Conservation (phyloP, 169 alveolate species). For the Plasmodium coatneyi region DNA sequence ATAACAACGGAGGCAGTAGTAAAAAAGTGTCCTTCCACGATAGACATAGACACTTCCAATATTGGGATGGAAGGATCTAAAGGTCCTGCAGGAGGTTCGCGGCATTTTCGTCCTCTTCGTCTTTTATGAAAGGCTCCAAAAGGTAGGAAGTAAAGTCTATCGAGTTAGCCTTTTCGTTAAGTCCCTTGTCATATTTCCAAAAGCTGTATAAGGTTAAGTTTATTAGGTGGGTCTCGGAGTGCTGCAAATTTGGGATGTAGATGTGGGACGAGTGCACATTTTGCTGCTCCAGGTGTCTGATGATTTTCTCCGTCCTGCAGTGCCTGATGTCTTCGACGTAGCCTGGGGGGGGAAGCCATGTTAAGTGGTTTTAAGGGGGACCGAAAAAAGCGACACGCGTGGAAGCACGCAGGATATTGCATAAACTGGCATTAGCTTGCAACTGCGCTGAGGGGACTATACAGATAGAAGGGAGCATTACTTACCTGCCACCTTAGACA, state of each 20-base stretch:
- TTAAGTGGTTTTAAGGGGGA: background rate
- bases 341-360: slow-evolving; percentile 12
- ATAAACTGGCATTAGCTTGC: background rate
- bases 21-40: background rate
- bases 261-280: slow-evolving; percentile 64
- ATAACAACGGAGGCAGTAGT: background rate
- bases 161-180: slow-evolving; percentile 21
- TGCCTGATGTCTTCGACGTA: slow-evolving; percentile 74
- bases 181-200: slow-evolving; percentile 65
- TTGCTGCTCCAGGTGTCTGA: slow-evolving; percentile 41
- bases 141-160: slow-evolving; percentile 71
- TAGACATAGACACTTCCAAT: background rate
- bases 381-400: background rate
- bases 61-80: background rate
- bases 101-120: slow-evolving; percentile 20
- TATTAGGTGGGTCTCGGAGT: slow-evolving; percentile 60
- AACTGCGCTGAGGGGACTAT: background rate
- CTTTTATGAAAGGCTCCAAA: slow-evolving; percentile 72
- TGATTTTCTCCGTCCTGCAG: slow-evolving; percentile 71
- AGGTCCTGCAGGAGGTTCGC: slow-evolving; percentile 60
- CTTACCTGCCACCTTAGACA: slow-evolving; percentile 75
- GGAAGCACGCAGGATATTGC: background rate
- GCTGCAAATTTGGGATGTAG: slow-evolving; percentile 50
- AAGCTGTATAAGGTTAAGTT: slow-evolving; percentile 69
- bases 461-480: background rate